Conservation (phyloP, 1,284 basidiomycete genomes). For the Fomitiporia mediterranea region DNA sequence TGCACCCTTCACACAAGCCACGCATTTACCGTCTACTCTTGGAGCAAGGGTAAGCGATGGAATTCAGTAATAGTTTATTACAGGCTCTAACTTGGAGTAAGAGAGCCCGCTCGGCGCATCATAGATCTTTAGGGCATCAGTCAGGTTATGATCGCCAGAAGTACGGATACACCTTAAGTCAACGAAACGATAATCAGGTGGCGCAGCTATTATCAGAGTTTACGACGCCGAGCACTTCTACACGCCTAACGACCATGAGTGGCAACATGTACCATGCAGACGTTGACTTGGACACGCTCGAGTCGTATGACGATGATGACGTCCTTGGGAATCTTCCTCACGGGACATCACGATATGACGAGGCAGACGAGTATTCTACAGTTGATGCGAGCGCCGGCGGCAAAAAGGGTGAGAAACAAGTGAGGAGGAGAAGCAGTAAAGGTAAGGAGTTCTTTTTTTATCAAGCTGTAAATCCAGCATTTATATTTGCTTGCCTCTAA, state of each 20-base stretch:
- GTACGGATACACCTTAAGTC: neutral
- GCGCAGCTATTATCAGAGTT: neutral
- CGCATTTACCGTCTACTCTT: no score
- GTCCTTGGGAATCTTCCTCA: conserved; percentile 3
- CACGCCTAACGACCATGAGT: conserved; percentile 2
- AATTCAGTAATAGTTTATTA: no score
- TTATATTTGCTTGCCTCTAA: conserved; percentile 9
- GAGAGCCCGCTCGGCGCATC: neutral
- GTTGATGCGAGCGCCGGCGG: neutral
- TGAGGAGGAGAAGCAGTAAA: conserved; percentile 66
- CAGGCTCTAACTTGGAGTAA: no score
- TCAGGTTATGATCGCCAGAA: conserved; percentile 3
- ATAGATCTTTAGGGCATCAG: neutral
- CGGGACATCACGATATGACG: conserved; percentile 5
- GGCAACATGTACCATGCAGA: conserved; percentile 3
- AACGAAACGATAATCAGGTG: neutral
- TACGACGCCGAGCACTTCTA: neutral
- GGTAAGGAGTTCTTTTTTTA: conserved; percentile 33
- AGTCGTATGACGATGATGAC: conserved; percentile 16
- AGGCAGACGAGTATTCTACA: neutral
- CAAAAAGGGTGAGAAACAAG: conserved; percentile 41
- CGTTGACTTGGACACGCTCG: conserved; percentile 10
- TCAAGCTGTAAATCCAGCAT: neutral
- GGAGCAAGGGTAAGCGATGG: no score
- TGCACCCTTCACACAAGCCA: neutral